phyloP scores from a whole-genome alignment of 768 basidiomycete genomes.

The Kwoniella shandongensis region DNA sequence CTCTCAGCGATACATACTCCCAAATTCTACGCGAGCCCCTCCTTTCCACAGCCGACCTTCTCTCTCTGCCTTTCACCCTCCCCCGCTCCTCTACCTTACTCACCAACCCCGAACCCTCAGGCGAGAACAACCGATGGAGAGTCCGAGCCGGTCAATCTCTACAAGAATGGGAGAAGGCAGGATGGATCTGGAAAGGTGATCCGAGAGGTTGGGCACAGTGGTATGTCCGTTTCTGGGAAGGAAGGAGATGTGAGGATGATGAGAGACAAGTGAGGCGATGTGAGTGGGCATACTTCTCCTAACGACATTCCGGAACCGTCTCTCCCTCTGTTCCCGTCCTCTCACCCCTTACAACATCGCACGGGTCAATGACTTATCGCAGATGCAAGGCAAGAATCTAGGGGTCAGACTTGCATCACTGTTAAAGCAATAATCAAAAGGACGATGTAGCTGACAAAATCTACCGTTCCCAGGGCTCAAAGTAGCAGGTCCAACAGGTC shows the following conservation, averaged over 20 bases:
- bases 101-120: conserved; percentile 31
- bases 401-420: too few species aligned
- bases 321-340: not conserved
- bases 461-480: conserved; percentile 40
- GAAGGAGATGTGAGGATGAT: conserved; percentile 49
- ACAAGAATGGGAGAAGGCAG: conserved; percentile 53
- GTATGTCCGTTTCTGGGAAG: conserved; percentile 50
- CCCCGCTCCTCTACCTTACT: conserved; percentile 19
- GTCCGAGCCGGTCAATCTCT: conserved; percentile 47
- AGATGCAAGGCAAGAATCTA: too few species aligned
- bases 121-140: conserved; percentile 39
- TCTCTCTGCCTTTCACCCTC: conserved; percentile 34
- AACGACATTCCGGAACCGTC: too few species aligned
- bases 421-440: not conserved
- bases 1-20: conserved; percentile 41
- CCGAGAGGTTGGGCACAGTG: conserved; percentile 53
- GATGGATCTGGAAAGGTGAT: conserved; percentile 53
- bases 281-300: conserved; percentile 21
- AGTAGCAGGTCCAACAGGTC: conserved; percentile 47
- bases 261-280: conserved; percentile 50
- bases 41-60: conserved; percentile 19
- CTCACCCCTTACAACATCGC: not conserved
- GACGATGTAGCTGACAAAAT: not conserved
- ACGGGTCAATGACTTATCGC: too few species aligned
- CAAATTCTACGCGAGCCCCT: conserved; percentile 36